Evolutionary conservation across 352 stramenopile genomes (phyloP).

Genomic region (Globisporangium nagaii): DNA sequence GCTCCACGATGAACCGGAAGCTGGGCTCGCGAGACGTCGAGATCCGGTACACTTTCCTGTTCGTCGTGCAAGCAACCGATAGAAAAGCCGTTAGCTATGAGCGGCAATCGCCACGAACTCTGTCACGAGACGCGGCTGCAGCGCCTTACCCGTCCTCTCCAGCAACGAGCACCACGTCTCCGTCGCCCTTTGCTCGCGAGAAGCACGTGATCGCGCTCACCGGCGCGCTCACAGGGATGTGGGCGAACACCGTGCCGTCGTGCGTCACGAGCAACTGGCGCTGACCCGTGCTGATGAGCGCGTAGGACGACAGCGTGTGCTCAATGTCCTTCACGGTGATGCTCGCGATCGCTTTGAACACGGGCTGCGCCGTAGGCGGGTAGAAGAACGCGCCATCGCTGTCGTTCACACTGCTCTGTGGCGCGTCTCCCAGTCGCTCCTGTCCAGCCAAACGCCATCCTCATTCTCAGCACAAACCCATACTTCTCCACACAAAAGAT

Average conservation of each 20-base stretch:
- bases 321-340: slow-evolving; percentile 41
- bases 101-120: background rate
- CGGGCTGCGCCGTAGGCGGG: slow-evolving; percentile 13
- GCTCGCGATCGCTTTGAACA: slow-evolving; percentile 22
- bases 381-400: slow-evolving; percentile 24
- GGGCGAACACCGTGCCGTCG: slow-evolving; percentile 22
- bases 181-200: background rate
- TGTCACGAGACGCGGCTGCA: background rate
- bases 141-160: slow-evolving; percentile 38
- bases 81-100: background rate
- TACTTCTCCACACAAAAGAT: background rate
- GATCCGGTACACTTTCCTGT: slow-evolving; percentile 41
- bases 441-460: slow-evolving; percentile 14
- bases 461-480: no score
- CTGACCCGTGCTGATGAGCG: slow-evolving; percentile 34
- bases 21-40: slow-evolving; percentile 19
- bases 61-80: background rate
- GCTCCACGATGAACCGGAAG: slow-evolving; percentile 27
- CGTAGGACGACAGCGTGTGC: slow-evolving; percentile 45
- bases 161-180: slow-evolving; percentile 34
- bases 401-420: background rate
- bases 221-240: slow-evolving; percentile 21
- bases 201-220: slow-evolving; percentile 28
- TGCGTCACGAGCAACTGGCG: slow-evolving; percentile 46
- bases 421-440: background rate